A percentile compares a stretch with the other conserved stretches of the same genome.
Conservation (phyloP, 805 yeast genomes). For the Starmera dryadoides region DNA sequence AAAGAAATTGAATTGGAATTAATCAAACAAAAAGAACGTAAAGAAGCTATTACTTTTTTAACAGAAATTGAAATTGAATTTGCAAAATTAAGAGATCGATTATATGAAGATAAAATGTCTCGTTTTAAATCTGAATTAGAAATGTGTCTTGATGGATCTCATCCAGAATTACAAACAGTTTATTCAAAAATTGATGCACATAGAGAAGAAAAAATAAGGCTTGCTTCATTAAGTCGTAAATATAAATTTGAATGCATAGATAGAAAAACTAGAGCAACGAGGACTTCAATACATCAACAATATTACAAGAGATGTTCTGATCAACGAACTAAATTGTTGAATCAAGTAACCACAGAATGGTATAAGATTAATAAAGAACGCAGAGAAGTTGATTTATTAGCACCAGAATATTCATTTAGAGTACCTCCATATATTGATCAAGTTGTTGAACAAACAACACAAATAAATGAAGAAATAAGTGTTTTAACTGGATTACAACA, state of each 20-base stretch:
- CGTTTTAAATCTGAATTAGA: conserved; percentile 77
- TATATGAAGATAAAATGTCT: conserved; percentile 76
- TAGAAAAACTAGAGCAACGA: conserved; percentile 69
- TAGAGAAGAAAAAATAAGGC: conserved; percentile 59
- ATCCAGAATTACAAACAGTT: conserved; percentile 78
- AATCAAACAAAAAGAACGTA: conserved; percentile 35
- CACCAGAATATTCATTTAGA: conserved; percentile 36
- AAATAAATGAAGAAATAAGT: conserved; percentile 62
- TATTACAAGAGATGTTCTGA: conserved; percentile 64
- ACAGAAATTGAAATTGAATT: conserved; percentile 80
- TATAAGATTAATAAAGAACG: conserved; percentile 87
- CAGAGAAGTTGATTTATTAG: conserved; percentile 63
- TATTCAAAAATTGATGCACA: conserved; percentile 65
- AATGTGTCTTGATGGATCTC: conserved; percentile 83
- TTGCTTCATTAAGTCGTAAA: conserved; percentile 41
- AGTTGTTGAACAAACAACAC: conserved; percentile 60
- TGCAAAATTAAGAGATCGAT: conserved; percentile 75
- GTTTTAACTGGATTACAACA: conserved; percentile 58
- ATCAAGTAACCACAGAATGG: conserved; percentile 79
- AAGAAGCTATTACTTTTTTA: conserved; percentile 62
- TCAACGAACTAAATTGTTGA: conserved; percentile 54
- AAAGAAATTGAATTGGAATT: conserved; percentile 14
- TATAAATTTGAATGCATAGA: conserved; percentile 74
- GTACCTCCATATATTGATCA: conserved; percentile 34
- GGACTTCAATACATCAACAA: conserved; percentile 81